Evolutionary conservation across 164 flowering plant genomes (phyloP).

Genomic region (Annona cherimola): DNA sequence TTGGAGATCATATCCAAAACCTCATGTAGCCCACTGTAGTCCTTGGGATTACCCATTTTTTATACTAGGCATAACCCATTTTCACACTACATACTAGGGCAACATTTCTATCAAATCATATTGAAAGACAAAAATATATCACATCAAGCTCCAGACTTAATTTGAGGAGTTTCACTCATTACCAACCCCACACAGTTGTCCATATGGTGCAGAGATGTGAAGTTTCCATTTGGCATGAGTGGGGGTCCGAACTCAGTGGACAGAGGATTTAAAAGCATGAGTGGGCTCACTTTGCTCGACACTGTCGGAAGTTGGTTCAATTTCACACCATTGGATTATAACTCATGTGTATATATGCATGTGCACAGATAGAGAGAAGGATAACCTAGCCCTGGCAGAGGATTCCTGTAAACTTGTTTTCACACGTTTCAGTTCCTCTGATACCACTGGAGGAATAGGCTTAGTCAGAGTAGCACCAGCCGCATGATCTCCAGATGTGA

Average conservation of each 20-base stretch:
- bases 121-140: not conserved
- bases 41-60: no score
- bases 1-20: no score
- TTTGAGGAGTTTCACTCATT: not conserved
- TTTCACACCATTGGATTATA: not conserved
- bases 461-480: slow-evolving; percentile 47
- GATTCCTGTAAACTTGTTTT: slow-evolving; percentile 46
- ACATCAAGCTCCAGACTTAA: not conserved
- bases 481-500: slow-evolving; percentile 41
- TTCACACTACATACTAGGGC: no score
- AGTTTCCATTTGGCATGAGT: not conserved
- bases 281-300: not conserved
- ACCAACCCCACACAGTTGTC: not conserved
- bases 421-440: slow-evolving; percentile 53
- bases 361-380: not conserved
- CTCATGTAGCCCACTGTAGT: no score
- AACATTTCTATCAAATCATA: no score
- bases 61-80: no score
- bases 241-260: not conserved
- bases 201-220: not conserved
- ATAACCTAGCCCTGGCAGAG: slow-evolving; percentile 36
- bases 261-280: not conserved
- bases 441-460: slow-evolving; percentile 32
- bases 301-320: not conserved
- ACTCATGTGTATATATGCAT: not conserved